These are phyloP conservation scores for Canariomyces notabilis DNA, from an alignment of 2,329 filamentous ascomycete genomes.

Conservation along the genomic window DNA sequence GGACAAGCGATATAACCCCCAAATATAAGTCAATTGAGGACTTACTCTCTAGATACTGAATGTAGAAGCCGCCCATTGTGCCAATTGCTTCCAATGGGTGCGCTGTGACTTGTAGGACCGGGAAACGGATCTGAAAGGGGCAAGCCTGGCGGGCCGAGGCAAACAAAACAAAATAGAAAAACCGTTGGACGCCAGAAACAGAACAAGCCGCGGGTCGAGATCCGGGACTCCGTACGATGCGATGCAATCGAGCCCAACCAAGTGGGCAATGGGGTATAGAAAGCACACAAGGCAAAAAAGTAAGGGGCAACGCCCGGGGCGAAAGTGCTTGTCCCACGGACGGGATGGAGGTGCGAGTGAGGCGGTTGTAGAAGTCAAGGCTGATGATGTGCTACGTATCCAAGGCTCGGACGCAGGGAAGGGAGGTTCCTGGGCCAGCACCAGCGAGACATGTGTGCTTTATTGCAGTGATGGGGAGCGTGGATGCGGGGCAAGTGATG, in stretches of 20 bases:
- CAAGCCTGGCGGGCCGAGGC: not conserved
- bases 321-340: conserved; percentile 35
- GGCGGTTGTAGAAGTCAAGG: conserved; percentile 39
- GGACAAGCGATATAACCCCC: conserved; percentile 1
- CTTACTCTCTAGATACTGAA: conserved; percentile 73
- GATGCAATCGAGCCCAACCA: conserved; percentile 55
- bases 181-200: conserved; percentile 20
- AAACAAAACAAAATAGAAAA: conserved; percentile 21
- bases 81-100: conserved; percentile 25
- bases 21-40: conserved; percentile 31
- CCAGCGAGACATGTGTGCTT: conserved; percentile 60
- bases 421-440: conserved; percentile 43
- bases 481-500: conserved; percentile 45
- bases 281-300: conserved; percentile 14
- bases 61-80: conserved; percentile 62
- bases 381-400: conserved; percentile 41
- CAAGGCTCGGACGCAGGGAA: conserved; percentile 42
- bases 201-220: conserved; percentile 30
- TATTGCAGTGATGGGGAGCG: conserved; percentile 52
- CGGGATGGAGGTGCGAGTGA: conserved; percentile 31
- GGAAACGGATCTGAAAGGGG: conserved; percentile 19
- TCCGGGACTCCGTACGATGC: conserved; percentile 30
- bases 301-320: conserved; percentile 28
- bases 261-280: conserved; percentile 32
- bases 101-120: conserved; percentile 8